Conservation (phyloP, 495 filamentous ascomycete genomes). For the Xylaria nigripes region DNA sequence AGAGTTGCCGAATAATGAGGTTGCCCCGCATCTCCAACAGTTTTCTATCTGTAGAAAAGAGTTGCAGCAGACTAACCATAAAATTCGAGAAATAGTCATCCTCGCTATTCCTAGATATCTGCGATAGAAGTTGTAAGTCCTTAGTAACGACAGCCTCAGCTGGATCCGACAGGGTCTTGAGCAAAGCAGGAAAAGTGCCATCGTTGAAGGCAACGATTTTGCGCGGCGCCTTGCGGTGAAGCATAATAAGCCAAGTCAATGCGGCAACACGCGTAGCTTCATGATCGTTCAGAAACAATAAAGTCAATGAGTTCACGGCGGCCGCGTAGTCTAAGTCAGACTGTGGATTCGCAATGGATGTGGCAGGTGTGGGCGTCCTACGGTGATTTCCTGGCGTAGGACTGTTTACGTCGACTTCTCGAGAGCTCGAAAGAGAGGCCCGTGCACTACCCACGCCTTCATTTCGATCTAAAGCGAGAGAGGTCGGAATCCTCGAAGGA, state of each 20-base stretch:
- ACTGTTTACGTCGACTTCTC: conserved; percentile 47
- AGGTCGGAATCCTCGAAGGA: conserved; percentile 41
- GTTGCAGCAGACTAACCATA: conserved; percentile 91
- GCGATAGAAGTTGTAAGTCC: conserved; percentile 87
- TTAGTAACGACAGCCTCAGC: conserved; percentile 93
- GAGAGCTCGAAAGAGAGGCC: conserved; percentile 45
- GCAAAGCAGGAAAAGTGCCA: conserved; percentile 88
- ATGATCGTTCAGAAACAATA: conserved; percentile 93
- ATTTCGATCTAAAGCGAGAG: conserved; percentile 43
- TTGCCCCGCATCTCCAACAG: conserved; percentile 90
- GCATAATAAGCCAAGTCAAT: conserved; percentile 92
- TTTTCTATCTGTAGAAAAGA: conserved; percentile 88
- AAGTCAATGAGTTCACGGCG: conserved; percentile 87
- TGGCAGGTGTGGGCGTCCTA: conserved; percentile 28
- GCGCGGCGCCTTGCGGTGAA: conserved; percentile 86
- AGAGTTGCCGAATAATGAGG: conserved; percentile 91
- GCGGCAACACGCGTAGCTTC: conserved; percentile 92
- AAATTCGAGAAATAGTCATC: conserved; percentile 96
- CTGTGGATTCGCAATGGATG: conserved; percentile 36
- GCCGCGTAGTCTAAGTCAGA: conserved; percentile 91
- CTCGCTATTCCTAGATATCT: conserved; percentile 93
- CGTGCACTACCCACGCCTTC: conserved; percentile 46
- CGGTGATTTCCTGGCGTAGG: conserved; percentile 44
- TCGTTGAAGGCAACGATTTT: conserved; percentile 96
- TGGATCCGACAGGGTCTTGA: conserved; percentile 95